Evolutionary conservation across 805 yeast species (phyloP).

Genomic region (Candida awuae): DNA sequence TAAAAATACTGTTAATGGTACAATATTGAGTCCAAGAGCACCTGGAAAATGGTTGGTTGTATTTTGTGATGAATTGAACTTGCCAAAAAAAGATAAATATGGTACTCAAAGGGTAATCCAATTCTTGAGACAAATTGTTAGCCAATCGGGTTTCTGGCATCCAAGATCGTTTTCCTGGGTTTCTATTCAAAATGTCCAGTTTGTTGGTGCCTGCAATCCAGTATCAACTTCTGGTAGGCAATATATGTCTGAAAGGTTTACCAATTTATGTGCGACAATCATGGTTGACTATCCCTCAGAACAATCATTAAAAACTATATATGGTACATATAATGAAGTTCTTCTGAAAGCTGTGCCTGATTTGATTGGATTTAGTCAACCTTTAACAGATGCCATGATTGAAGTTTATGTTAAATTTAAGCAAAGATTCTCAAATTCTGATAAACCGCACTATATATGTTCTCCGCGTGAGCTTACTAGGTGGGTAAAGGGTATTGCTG

Average conservation of each 20-base stretch:
- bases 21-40: slow-evolving; percentile 47
- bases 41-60: slow-evolving; percentile 67
- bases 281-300: slow-evolving; percentile 74
- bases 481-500: slow-evolving; percentile 71
- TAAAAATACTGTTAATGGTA: slow-evolving; percentile 42
- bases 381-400: slow-evolving; percentile 60
- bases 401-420: slow-evolving; percentile 45
- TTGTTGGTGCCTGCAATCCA: slow-evolving; percentile 96
- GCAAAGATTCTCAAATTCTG: slow-evolving; percentile 29
- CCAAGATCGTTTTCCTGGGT: slow-evolving; percentile 58
- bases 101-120: slow-evolving; percentile 69
- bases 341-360: slow-evolving; percentile 54
- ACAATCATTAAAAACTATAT: slow-evolving; percentile 58
- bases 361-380: slow-evolving; percentile 42
- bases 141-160: slow-evolving; percentile 73
- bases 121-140: slow-evolving; percentile 67
- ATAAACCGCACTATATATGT: slow-evolving; percentile 58
- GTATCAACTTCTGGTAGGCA: slow-evolving; percentile 73
- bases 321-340: slow-evolving; percentile 48
- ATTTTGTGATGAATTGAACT: slow-evolving; percentile 87
- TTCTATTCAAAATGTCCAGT: slow-evolving; percentile 50
- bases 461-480: slow-evolving; percentile 90
- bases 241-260: slow-evolving; percentile 47
- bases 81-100: slow-evolving; percentile 63
- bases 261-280: slow-evolving; percentile 57